Evolutionary conservation across 495 filamentous ascomycete genomes (phyloP).

Genomic region (Emericellopsis terricola): DNA sequence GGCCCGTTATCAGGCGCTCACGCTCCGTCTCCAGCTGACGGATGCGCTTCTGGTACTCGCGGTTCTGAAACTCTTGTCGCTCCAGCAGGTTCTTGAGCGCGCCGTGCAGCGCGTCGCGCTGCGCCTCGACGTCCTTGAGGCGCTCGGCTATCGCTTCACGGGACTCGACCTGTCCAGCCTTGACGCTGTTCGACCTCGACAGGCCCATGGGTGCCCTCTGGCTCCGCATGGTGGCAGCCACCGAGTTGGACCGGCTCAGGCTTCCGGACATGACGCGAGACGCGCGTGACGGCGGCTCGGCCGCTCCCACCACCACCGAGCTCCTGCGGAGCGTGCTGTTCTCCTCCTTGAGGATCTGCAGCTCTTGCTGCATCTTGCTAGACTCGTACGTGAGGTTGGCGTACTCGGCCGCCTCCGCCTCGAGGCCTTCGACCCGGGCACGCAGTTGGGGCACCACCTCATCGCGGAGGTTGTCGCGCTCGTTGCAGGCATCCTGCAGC

Average conservation of each 20-base stretch:
- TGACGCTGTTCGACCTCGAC: slow-evolving; percentile 37
- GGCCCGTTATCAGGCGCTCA: slow-evolving; percentile 47
- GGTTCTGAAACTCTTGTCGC: slow-evolving; percentile 64
- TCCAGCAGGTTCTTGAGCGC: slow-evolving; percentile 76
- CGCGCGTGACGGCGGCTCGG: slow-evolving; percentile 5
- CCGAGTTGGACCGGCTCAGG: slow-evolving; percentile 25
- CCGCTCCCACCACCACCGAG: slow-evolving; percentile 9
- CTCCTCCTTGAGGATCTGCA: slow-evolving; percentile 49
- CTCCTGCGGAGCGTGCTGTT: slow-evolving; percentile 26
- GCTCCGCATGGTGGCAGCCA: slow-evolving; percentile 13
- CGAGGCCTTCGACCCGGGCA: slow-evolving; percentile 59
- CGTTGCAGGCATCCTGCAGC: slow-evolving; percentile 63
- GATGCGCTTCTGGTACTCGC: slow-evolving; percentile 63
- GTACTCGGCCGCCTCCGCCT: slow-evolving; percentile 44
- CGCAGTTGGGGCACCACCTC: slow-evolving; percentile 61
- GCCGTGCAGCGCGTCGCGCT: slow-evolving; percentile 80
- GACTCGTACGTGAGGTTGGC: slow-evolving; percentile 57
- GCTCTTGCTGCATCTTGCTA: slow-evolving; percentile 63
- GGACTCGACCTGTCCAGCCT: slow-evolving; percentile 38
- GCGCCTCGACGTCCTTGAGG: slow-evolving; percentile 79
- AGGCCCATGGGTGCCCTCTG: slow-evolving; percentile 15
- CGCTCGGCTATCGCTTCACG: slow-evolving; percentile 61
- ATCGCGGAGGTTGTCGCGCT: slow-evolving; percentile 81
- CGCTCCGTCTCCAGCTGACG: slow-evolving; percentile 60
- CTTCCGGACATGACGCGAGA: slow-evolving; percentile 9